Evolutionary conservation across 2,329 filamentous ascomycete species (phyloP).

Genomic region (Trichophyton mentagrophytes): DNA sequence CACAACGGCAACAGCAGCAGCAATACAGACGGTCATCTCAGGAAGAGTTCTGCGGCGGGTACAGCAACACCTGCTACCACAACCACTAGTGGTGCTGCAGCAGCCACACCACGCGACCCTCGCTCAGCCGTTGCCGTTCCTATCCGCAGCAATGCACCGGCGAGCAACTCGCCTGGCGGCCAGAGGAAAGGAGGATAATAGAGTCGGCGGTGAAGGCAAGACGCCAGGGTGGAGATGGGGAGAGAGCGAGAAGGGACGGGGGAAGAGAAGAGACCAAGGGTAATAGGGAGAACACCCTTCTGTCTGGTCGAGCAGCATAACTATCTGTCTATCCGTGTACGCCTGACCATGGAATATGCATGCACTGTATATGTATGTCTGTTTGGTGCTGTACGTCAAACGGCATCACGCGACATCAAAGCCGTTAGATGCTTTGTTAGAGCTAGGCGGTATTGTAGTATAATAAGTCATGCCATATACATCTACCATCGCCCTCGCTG

Average conservation of each 20-base stretch:
- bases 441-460: background rate
- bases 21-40: background rate
- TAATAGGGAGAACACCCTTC: background rate
- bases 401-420: background rate
- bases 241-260: background rate
- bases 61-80: background rate
- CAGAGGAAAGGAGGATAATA: slow-evolving; percentile 11
- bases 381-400: background rate
- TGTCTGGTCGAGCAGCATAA: background rate
- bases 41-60: background rate
- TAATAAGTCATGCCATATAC: background rate
- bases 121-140: slow-evolving; percentile 10
- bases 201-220: background rate
- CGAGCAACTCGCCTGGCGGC: slow-evolving; percentile 3
- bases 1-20: no score
- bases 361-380: background rate
- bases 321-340: background rate
- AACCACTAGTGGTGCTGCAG: background rate
- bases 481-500: background rate
- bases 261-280: no score
- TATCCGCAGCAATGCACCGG: slow-evolving; percentile 4
- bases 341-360: background rate
- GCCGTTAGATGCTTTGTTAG: background rate
- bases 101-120: slow-evolving; percentile 4
- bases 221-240: background rate